Evolutionary conservation across 768 basidiomycete genomes (phyloP), one percentile per base, ranked within the genome.

Genomic region (Russula griseocarnosa): DNA sequence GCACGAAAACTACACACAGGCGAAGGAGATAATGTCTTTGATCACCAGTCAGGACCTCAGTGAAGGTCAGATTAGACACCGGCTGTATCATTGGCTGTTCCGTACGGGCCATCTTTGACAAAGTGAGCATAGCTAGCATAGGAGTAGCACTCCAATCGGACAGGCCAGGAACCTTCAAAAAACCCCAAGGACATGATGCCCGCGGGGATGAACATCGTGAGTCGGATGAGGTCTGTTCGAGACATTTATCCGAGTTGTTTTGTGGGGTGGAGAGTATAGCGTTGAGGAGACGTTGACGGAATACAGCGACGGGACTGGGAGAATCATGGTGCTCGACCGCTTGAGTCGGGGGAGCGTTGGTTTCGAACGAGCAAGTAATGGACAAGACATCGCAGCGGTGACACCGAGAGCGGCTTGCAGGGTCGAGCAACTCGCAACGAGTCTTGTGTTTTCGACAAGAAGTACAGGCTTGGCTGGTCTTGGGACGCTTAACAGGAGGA

Each of bases 361-460:
- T 75, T 57, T 80, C 79, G 56, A 82, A 82, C 2, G 81, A 82
- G 66, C 81, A 82, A 30, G 76, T 58, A 26, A 79, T 72, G 58
- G 71, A 73, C 55, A 82, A 73, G n/a, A 82, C 79, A 68, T 79
- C 79, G 67, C 81, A 82, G 14, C 81, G 78, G 62, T 82, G 81
- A 47, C 81, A 82, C 38, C 79, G 77, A 32, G 77, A 68, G 28
- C 58, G 46, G 34, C 70, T 73, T 34, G 72, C 66, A 47, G 74
- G 70, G 24, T 80, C 81, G n/a, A 82, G 74, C 60, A 79, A 73
- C 71, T 82, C 81, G 68, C 81, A 81, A 11, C 80, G 77, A 47
- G 79, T 80, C 60, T 82, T 82, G 67, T 80, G 77, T 61, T 75
- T 75, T n/a, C 80, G 73, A 62, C 80, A 81, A 28, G 78, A 76